phyloP scores from a whole-genome alignment of 371 early-diverging fungal species.

The Mortierella sp. region DNA sequence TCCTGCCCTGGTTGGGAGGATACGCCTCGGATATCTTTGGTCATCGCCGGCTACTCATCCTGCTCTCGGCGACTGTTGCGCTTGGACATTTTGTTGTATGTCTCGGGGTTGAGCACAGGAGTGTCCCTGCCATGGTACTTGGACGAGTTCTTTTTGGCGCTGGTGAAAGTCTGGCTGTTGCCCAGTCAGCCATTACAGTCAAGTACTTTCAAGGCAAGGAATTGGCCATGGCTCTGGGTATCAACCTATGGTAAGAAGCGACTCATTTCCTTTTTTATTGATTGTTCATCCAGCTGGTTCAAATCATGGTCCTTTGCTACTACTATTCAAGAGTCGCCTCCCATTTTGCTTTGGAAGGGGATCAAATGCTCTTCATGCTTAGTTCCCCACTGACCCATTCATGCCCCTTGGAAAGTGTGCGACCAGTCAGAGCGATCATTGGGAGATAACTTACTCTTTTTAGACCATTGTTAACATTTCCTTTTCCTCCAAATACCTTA shows the following conservation, averaged over 20 bases:
- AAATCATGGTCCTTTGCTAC: neutral
- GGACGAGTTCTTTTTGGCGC: conserved; percentile 71
- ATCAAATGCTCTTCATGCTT: neutral
- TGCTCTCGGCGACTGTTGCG: conserved; percentile 67
- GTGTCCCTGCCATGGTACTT: conserved; percentile 57
- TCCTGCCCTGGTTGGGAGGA: conserved; percentile 71
- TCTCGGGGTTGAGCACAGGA: conserved; percentile 62
- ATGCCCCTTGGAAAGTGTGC: neutral
- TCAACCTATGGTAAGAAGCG: conserved; percentile 56
- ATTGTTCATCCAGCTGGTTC: neutral
- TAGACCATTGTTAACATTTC: neutral
- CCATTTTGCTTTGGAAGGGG: neutral
- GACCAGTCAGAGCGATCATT: neutral
- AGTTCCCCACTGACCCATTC: neutral
- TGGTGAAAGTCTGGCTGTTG: conserved; percentile 66
- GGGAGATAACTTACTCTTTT: too few species aligned
- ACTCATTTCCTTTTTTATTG: neutral
- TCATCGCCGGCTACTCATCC: conserved; percentile 58
- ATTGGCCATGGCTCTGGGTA: conserved; percentile 63
- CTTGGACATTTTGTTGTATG: conserved; percentile 74
- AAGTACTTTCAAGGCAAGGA: conserved; percentile 65
- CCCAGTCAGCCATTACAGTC: conserved; percentile 63
- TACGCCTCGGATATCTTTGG: conserved; percentile 62
- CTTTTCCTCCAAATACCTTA: neutral
- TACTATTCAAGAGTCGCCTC: neutral